Base-by-base conservation (phyloP, 2,329 filamentous ascomycete species). In the Zalaria sp. region DNA sequence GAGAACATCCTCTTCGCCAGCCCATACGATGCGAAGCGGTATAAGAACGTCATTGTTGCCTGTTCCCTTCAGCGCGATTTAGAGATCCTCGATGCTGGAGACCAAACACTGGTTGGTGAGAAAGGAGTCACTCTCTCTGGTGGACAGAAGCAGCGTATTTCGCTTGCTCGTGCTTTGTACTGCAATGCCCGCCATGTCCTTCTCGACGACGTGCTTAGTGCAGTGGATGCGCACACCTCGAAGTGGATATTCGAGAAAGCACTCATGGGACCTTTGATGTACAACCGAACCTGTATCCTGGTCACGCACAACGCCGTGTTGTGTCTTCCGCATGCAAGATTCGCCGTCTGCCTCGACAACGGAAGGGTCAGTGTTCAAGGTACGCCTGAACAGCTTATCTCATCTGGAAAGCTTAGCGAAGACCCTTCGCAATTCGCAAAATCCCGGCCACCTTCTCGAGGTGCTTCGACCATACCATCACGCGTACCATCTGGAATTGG, bases 201-300 rank as follows among this genome's bases (percentile, higher is more conserved):
- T 7, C 72, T 98, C 39, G 91, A 98, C 55, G 91, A 98, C 60
- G 94, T 93, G 48, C 72, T 98, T 35, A 95, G 88, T 56, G 91
- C 91, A 27, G 91, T 98, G 29, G 91, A 98, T 60, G 93, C 91
- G 3, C 91, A 98, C 54, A 96, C 91, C 0, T 88, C 88, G 2
- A 93, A 95, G 60, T 95, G 93, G 81, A 96, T 98, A 50, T 96
- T 96, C 64, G 83, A 82, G 57, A 83, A 94, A 61, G 93, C 88
- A 45, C 80, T 98, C 48, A 80, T 80, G 52, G 91, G 91, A 2
- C 83, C 85, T 4, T 65, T 98, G 40, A 96, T 98, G 91, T 67
- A 73, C 44, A 72, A 79, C 55, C 79, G 91, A 35, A 96, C 91
- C 27, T 96, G 91, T 60, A 85, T 98, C 41, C 71, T 98, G 35